phyloP scores from a whole-genome alignment of 257 asterid genomes.

The Plantago major region DNA sequence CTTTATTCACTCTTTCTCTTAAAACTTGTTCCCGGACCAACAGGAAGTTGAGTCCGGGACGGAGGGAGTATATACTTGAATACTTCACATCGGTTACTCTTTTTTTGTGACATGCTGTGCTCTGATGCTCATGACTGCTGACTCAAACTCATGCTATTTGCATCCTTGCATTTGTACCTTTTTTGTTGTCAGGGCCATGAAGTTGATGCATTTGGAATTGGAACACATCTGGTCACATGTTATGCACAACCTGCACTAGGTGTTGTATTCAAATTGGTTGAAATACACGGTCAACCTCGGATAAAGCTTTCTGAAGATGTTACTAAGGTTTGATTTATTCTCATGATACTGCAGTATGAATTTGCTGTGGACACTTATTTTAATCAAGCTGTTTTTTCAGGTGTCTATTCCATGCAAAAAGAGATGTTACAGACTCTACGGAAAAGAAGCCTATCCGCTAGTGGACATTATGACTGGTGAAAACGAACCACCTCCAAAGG shows the following conservation, averaged over 20 bases:
- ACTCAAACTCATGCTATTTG: slow-evolving; percentile 12
- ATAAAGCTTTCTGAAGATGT: slow-evolving; percentile 97
- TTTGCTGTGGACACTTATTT: slow-evolving; percentile 11
- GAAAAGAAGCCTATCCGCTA: slow-evolving; percentile 91
- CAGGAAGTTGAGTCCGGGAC: too few species aligned
- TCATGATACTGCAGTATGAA: slow-evolving; percentile 14
- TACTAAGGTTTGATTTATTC: slow-evolving; percentile 59
- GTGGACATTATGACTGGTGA: slow-evolving; percentile 94
- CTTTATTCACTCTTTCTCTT: too few species aligned
- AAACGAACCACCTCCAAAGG: slow-evolving; percentile 93
- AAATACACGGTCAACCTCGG: slow-evolving; percentile 92
- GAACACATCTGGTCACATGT: slow-evolving; percentile 96
- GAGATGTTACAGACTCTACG: slow-evolving; percentile 81
- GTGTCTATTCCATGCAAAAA: slow-evolving; percentile 99
- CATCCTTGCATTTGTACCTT: slow-evolving; percentile 12
- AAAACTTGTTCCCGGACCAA: too few species aligned
- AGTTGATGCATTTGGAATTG: slow-evolving; percentile 91
- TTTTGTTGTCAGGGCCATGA: slow-evolving; percentile 70
- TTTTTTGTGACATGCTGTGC: too few species aligned
- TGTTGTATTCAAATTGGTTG: slow-evolving; percentile 90
- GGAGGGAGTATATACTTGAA: too few species aligned
- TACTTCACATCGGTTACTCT: too few species aligned
- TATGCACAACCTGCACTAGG: slow-evolving; percentile 98
- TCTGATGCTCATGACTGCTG: neutral
- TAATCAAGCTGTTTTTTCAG: slow-evolving; percentile 34